phyloP scores from a whole-genome alignment of 768 basidiomycete genomes.

The Suillus subaureus region DNA sequence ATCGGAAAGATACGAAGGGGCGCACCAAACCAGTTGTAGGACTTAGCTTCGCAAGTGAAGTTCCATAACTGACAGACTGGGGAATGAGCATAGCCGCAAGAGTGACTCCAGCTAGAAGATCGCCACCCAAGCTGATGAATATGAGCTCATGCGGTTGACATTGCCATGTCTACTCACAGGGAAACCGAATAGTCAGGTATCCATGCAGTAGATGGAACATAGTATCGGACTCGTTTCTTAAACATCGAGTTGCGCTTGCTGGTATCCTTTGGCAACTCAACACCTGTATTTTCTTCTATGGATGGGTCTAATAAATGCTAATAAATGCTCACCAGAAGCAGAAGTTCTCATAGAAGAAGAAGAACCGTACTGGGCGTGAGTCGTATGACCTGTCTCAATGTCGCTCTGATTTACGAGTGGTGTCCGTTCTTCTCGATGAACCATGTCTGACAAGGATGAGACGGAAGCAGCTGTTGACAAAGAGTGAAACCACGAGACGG shows the following conservation, averaged over 20 bases:
- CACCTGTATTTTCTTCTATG: neutral
- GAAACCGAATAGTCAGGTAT: conserved; percentile 75
- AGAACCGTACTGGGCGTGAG: conserved; percentile 21
- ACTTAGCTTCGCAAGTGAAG: conserved; percentile 81
- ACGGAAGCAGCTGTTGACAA: conserved; percentile 32
- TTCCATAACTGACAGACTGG: conserved; percentile 90
- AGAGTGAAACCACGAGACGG: conserved; percentile 13
- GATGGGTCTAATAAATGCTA: neutral
- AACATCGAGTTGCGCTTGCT: conserved; percentile 32
- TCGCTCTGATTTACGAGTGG: conserved; percentile 28
- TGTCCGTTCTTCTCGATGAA: conserved; percentile 21
- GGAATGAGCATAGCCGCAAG: conserved; percentile 85
- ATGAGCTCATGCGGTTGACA: neutral
- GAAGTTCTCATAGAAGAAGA: conserved; percentile 20
- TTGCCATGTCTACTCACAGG: conserved; percentile 46
- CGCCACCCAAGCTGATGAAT: conserved; percentile 54
- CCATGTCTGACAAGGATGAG: conserved; percentile 28
- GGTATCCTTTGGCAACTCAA: conserved; percentile 17
- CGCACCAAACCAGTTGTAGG: conserved; percentile 85
- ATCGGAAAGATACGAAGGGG: conserved; percentile 9
- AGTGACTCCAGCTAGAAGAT: conserved; percentile 84
- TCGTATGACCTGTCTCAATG: conserved; percentile 24
- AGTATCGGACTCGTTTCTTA: conserved; percentile 64
- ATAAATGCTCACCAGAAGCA: conserved; percentile 18
- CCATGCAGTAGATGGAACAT: conserved; percentile 78